Evolutionary conservation across 108 stramenopile species (phyloP), one percentile per base, ranked within the genome.

Genomic region (Conticribra guillardii): DNA sequence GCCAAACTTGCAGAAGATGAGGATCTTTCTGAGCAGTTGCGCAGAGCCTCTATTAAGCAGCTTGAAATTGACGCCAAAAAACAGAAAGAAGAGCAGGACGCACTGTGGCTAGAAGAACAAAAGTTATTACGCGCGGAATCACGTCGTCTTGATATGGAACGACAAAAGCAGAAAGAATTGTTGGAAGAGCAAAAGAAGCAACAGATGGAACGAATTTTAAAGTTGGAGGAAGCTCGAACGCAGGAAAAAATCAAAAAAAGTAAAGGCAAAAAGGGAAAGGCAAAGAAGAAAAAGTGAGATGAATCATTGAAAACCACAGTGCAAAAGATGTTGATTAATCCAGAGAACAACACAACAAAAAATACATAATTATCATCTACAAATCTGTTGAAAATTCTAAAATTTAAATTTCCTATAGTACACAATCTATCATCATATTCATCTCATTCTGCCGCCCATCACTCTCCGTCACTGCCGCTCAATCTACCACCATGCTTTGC

Each of bases 211-310:
- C 34, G 41, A 28, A 46, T 48, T 44, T 30, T 34, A 15, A 46
- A 66, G 45, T 33, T 73, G 69, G 79, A 80, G 60, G 79, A 75
- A 27, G 68, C 37, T 4, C 26, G 79, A 64, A 47, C 53, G 18
- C 71, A 46, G 22, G 53, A 59, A 15, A 59, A 22, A 8, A 56
- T 46, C 19, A 67, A 66, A 4, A 71, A 64, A 41, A 80, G 52
- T 46, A 80, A 75, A 69, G 64, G 71, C n/a, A 64, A 71, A 31
- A 67, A 63, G 29, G 63, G 58, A 34, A 60, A 69, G 41, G 55
- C 29, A 44, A 51, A 68, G 54, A 67, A 59, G 48, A 9, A 64
- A 22, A 48, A 62, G 67, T 30, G 45, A 44, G 54, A n/a, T n/a
- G n/a, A n/a, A n/a, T n/a, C n/a, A n/a, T n/a, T n/a, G n/a, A n/a